A percentile compares a stretch with the other conserved stretches of the same genome.
phyloP scores from a whole-genome alignment of 768 basidiomycete species.

The Cubamyces sp. region DNA sequence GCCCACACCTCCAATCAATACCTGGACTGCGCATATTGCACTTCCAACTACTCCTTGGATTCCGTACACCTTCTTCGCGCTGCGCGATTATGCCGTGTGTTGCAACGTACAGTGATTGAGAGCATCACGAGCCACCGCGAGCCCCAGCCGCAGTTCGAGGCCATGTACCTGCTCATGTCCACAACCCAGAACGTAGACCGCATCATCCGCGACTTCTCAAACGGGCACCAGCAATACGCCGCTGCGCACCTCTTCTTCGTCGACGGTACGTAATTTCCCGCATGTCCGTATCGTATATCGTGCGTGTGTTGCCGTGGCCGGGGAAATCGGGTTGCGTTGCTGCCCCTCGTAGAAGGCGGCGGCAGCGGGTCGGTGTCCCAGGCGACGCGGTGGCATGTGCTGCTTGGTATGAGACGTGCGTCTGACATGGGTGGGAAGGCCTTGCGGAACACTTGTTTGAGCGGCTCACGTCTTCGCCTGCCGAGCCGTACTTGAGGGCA shows the following conservation, averaged over 20 bases:
- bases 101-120: slow-evolving; percentile 76
- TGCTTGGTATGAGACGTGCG: too few relatives aligned
- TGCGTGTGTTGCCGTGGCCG: background rate
- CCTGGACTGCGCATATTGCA: too few relatives aligned
- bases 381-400: slow-evolving; percentile 2
- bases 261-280: slow-evolving; percentile 60
- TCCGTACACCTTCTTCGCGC: too few relatives aligned
- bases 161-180: slow-evolving; percentile 92
- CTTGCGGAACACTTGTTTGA: slow-evolving; percentile 79
- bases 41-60: too few relatives aligned
- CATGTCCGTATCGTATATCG: background rate
- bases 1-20: too few relatives aligned
- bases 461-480: slow-evolving; percentile 72
- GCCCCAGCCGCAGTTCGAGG: slow-evolving; percentile 85
- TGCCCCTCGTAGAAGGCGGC: background rate
- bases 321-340: background rate
- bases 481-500: slow-evolving; percentile 74
- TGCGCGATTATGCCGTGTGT: too few relatives aligned
- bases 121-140: slow-evolving; percentile 82
- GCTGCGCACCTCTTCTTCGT: slow-evolving; percentile 92
- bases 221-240: slow-evolving; percentile 70
- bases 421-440: slow-evolving; percentile 46
- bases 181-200: slow-evolving; percentile 93
- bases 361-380: background rate
- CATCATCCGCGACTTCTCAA: slow-evolving; percentile 82